Conservation (phyloP, 768 basidiomycete genomes). For the Boletus edulis region DNA sequence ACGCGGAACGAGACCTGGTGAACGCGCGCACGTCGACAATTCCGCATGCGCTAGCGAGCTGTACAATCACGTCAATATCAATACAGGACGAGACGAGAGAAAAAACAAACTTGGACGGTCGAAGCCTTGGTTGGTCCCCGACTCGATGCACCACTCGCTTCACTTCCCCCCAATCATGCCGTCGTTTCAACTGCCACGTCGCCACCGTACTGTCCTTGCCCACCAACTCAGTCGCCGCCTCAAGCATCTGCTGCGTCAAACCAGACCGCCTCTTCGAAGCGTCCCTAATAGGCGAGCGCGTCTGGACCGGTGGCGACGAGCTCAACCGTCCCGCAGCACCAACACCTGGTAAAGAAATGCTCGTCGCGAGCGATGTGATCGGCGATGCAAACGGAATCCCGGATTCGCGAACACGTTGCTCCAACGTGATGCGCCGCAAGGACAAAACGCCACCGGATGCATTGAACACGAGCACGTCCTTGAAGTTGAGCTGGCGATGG, state of each 20-base stretch:
- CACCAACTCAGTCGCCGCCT: slow-evolving; percentile 34
- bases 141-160: slow-evolving; percentile 27
- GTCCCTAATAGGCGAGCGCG: slow-evolving; percentile 26
- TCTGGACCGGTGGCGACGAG: slow-evolving; percentile 23
- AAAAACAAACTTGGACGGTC: no score
- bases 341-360: slow-evolving; percentile 59
- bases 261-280: slow-evolving; percentile 29
- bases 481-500: slow-evolving; percentile 45
- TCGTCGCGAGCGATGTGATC: slow-evolving; percentile 43
- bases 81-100: no score
- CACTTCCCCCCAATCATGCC: slow-evolving; percentile 27
- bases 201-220: slow-evolving; percentile 27
- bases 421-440: slow-evolving; percentile 51
- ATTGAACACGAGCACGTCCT: slow-evolving; percentile 71
- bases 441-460: slow-evolving; percentile 53
- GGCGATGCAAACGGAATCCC: slow-evolving; percentile 25
- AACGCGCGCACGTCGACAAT: no score
- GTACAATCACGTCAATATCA: slow-evolving; percentile 12
- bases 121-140: slow-evolving; percentile 21
- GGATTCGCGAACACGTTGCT: slow-evolving; percentile 29
- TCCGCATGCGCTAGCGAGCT: no score
- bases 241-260: slow-evolving; percentile 34
- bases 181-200: no score
- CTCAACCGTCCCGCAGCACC: slow-evolving; percentile 41
- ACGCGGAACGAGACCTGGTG: slow-evolving; percentile 53